Conservation (phyloP, 306 rosid genomes). For the Dalbergia cochinchinensis region DNA sequence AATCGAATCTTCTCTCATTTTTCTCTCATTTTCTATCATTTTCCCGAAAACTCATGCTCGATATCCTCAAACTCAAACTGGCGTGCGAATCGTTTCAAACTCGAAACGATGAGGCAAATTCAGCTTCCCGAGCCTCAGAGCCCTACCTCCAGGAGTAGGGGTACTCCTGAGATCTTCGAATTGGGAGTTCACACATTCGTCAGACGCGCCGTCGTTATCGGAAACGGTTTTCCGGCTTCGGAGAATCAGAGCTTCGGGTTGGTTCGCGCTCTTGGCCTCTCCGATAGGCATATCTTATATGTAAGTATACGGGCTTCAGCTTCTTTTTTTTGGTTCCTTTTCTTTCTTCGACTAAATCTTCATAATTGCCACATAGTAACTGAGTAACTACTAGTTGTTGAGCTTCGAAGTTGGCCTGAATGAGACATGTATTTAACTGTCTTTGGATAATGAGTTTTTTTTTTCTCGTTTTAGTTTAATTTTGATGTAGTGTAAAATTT, state of each 20-base stretch:
- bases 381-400: conserved; percentile 20
- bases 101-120: conserved; percentile 70
- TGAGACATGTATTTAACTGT: neutral
- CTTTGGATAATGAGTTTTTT: neutral
- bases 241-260: conserved; percentile 94
- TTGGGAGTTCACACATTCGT: conserved; percentile 78
- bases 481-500: too few relatives aligned
- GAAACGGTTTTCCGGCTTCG: conserved; percentile 73
- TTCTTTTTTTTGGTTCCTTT: neutral
- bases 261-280: conserved; percentile 89
- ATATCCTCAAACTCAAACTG: conserved; percentile 8
- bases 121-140: conserved; percentile 85
- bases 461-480: too few relatives aligned
- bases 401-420: conserved; percentile 9
- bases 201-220: conserved; percentile 86
- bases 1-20: neutral
- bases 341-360: neutral
- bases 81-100: neutral
- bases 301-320: conserved; percentile 44
- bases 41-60: conserved; percentile 25
- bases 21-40: neutral
- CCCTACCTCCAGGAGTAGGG: conserved; percentile 56
- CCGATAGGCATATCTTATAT: conserved; percentile 72
- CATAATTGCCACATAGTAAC: neutral
- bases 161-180: conserved; percentile 86